Conservation (phyloP, 441 rosid genomes). For the Omphalea diandra region DNA sequence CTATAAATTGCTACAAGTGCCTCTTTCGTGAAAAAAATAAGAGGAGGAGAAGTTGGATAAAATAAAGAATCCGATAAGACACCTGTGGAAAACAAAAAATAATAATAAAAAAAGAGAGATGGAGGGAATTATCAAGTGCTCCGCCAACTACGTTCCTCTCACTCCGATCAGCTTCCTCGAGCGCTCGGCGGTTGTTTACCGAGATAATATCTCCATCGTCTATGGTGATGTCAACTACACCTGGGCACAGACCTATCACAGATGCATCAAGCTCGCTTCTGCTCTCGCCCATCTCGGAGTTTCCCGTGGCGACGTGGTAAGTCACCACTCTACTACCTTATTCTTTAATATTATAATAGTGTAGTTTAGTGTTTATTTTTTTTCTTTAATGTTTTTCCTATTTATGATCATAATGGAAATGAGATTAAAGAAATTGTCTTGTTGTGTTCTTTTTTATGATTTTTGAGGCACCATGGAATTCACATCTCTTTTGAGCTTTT, state of each 20-base stretch:
- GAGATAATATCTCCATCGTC: conserved; percentile 50
- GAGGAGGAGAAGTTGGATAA: too few species aligned
- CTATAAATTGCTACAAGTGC: too few species aligned
- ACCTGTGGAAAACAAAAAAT: too few species aligned
- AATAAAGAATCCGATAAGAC: too few species aligned
- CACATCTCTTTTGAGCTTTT: too few species aligned
- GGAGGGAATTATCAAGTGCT: conserved; percentile 47
- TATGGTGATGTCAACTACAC: conserved; percentile 61
- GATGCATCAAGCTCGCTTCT: conserved; percentile 73
- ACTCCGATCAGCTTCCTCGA: conserved; percentile 82
- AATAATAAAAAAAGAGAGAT: too few species aligned
- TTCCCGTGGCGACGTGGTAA: conserved; percentile 59
- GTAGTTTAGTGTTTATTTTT: neutral
- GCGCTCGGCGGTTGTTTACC: conserved; percentile 67
- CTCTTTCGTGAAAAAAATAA: too few species aligned
- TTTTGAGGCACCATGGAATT: too few species aligned
- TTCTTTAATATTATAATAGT: too few species aligned
- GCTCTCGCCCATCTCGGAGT: conserved; percentile 51
- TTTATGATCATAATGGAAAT: neutral
- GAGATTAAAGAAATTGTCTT: too few species aligned
- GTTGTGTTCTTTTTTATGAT: too few species aligned
- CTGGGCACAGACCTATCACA: conserved; percentile 62
- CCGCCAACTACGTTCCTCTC: conserved; percentile 58
- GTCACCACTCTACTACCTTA: neutral
- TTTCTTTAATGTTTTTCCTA: neutral